Percentiles rank a stretch among this genome's conserved stretches.
Conservation (phyloP, 495 filamentous ascomycete species). For the Aspergillus bridgeri region DNA sequence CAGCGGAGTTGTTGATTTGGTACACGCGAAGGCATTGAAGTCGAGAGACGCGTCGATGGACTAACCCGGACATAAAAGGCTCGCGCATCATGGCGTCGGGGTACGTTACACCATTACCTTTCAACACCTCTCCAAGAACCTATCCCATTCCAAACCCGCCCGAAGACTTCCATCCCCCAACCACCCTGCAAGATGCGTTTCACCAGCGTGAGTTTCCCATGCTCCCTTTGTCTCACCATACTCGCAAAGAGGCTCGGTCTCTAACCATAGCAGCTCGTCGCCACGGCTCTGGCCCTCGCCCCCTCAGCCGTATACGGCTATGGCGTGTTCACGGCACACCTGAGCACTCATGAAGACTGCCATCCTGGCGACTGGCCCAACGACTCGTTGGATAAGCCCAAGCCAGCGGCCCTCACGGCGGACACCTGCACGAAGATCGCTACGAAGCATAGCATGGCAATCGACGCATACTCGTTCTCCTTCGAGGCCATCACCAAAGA, state of each 20-base stretch:
- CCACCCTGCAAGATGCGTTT: slow-evolving; percentile 12
- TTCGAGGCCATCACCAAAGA: slow-evolving; percentile 10
- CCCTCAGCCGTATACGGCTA: slow-evolving; percentile 13
- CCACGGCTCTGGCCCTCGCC: slow-evolving; percentile 12
- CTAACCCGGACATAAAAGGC: not conserved
- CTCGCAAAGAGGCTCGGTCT: not conserved
- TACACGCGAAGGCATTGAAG: not conserved
- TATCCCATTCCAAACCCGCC: not conserved
- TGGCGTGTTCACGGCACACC: slow-evolving; percentile 11
- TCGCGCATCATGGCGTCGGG: not conserved
- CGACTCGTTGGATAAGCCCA: not conserved
- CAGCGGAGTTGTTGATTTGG: not conserved
- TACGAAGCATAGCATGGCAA: not conserved
- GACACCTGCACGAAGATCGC: slow-evolving; percentile 11
- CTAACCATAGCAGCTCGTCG: slow-evolving; percentile 4
- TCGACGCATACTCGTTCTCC: slow-evolving; percentile 16
- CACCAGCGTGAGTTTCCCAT: slow-evolving; percentile 11
- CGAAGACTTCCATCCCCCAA: too few species aligned
- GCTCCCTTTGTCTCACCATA: not conserved
- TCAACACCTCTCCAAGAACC: not conserved
- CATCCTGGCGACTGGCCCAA: slow-evolving; percentile 3
- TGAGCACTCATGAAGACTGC: slow-evolving; percentile 12
- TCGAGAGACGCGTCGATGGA: not conserved
- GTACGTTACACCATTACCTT: not conserved
- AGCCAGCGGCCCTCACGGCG: slow-evolving; percentile 4